Percentiles rank a stretch among this genome's conserved stretches.
Conservation (phyloP, 1,284 basidiomycete species). For the Megacollybia platyphylla region DNA sequence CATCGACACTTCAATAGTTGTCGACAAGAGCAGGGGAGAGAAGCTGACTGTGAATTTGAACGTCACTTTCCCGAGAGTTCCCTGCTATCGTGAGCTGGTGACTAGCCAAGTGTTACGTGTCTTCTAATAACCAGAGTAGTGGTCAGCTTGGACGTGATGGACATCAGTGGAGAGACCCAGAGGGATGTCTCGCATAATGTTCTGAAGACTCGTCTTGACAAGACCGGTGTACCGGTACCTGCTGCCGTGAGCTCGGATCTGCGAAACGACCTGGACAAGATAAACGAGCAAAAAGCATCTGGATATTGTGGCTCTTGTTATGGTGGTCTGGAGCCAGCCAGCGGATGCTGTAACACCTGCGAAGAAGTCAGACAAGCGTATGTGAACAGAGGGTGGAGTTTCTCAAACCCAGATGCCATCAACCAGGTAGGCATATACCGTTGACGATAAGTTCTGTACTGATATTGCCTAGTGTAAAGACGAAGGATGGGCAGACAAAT, state of each 20-base stretch:
- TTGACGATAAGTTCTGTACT: not conserved
- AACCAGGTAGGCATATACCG: constrained; percentile 62
- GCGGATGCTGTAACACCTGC: constrained; percentile 92
- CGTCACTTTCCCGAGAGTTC: constrained; percentile 92
- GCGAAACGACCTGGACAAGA: constrained; percentile 75
- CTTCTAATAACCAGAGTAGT: constrained; percentile 33
- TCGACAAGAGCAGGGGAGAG: constrained; percentile 91
- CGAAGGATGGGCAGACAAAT: constrained; percentile 92
- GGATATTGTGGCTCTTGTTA: constrained; percentile 96
- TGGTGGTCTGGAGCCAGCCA: constrained; percentile 73
- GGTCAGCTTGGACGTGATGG: constrained; percentile 92
- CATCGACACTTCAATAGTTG: constrained; percentile 81
- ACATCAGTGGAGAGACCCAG: constrained; percentile 93
- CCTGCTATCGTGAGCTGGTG: constrained; percentile 78
- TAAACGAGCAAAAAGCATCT: constrained; percentile 48
- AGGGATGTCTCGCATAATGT: constrained; percentile 86
- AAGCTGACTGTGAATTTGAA: constrained; percentile 88
- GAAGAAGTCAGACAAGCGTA: constrained; percentile 92
- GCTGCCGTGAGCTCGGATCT: constrained; percentile 51
- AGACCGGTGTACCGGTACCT: constrained; percentile 47
- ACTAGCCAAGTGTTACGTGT: not conserved
- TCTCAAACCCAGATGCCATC: constrained; percentile 80
- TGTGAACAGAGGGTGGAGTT: constrained; percentile 89
- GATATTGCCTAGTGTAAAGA: constrained; percentile 60
- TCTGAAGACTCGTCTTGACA: constrained; percentile 68